phyloP scores from a whole-genome alignment of 441 rosid species.

The Croton laevigatus region DNA sequence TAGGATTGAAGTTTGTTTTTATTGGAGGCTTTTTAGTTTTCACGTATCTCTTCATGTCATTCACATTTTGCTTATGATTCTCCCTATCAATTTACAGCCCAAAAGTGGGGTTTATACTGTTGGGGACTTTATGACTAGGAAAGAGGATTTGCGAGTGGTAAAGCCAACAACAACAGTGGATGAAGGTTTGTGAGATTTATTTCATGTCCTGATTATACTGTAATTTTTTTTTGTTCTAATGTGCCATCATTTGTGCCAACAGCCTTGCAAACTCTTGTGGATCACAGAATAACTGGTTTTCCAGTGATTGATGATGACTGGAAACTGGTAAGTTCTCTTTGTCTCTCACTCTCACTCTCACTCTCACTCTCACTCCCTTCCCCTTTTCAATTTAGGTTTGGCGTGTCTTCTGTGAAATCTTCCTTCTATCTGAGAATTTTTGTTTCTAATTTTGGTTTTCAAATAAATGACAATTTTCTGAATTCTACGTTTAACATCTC shows the following conservation, averaged over 20 bases:
- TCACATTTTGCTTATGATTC: neutral
- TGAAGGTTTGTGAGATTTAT: slow-evolving; percentile 47
- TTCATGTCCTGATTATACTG: slow-evolving; percentile 4
- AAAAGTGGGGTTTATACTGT: slow-evolving; percentile 69
- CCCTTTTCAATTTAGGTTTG: neutral
- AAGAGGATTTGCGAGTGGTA: slow-evolving; percentile 67
- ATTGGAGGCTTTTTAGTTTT: neutral
- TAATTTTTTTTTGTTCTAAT: neutral
- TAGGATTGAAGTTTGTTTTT: neutral
- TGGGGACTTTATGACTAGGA: slow-evolving; percentile 84
- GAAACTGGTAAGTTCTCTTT: slow-evolving; percentile 56
- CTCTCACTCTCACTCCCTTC: neutral
- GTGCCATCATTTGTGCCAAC: slow-evolving; percentile 21
- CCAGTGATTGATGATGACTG: slow-evolving; percentile 84
- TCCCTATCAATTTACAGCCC: slow-evolving; percentile 44
- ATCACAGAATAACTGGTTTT: slow-evolving; percentile 80
- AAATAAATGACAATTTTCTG: neutral
- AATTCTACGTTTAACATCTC: neutral
- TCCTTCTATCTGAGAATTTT: neutral
- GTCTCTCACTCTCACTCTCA: too few species aligned
- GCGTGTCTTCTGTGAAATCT: neutral
- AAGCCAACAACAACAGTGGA: slow-evolving; percentile 81
- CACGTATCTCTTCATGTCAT: neutral
- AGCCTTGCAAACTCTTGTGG: slow-evolving; percentile 76
- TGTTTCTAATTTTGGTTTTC: neutral